Evolutionary conservation across 192 early-diverging fungal genomes (phyloP), one percentile per base, ranked within the genome.

Genomic region (Cetraspora pellucida): DNA sequence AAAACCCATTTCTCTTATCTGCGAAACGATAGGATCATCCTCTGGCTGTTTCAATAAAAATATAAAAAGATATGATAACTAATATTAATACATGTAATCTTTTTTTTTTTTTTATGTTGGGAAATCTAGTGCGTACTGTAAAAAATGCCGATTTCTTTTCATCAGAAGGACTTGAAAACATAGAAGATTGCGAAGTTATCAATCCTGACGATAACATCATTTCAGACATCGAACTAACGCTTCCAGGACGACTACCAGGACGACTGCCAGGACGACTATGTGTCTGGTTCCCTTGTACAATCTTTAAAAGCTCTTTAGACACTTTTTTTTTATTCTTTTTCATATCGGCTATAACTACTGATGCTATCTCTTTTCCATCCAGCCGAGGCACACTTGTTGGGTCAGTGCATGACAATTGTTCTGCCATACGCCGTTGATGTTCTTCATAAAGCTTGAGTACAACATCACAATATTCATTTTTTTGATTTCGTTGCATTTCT

Each of bases 1-100:
- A 66, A 93, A 93, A 10, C 92, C 92, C 90, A 93, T 92, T 61
- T 91, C 91, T 7, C 87, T 79, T 79, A 83, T 77, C 10, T 63
- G 66, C n/a, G 77, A 47, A 5, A 89, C 21, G 25, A 80, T 75
- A 30, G 61, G 60, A 74, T 83, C 82, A 21, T 82, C 80, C 11
- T 82, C 63, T 63, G 54, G 17, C 37, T 37, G 37, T 37, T 37
- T 37, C 37, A 37, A 37, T 37, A 37, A 37, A 37, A 37, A 37
- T 37, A 37, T 37, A 37, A 37, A 6, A 37, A 37, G n/a, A 37
- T 37, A 37, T 37, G 0, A 37, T 37, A 37, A 37, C 7, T 37
- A 37, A 37, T 37, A 37, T 37, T 37, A 37, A 37, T 37, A 37
- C 1, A 37, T 7, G 37, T 37, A 37, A 37, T 6, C 3, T 6